Conservation (phyloP, 768 basidiomycete species). For the Lactarius sp. region DNA sequence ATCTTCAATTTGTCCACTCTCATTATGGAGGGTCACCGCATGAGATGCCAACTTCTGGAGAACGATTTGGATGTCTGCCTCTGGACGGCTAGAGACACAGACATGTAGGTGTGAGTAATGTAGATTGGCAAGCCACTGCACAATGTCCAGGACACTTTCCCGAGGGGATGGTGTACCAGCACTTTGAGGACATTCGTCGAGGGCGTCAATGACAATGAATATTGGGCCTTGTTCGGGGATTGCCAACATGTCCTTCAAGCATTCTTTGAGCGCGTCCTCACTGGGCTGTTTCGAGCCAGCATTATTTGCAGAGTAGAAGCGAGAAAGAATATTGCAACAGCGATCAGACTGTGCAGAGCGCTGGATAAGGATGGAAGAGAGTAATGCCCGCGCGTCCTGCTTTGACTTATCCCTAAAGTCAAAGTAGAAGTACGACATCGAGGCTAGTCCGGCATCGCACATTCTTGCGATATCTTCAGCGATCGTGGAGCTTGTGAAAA, state of each 20-base stretch:
- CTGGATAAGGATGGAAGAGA: neutral
- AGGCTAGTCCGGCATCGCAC: neutral
- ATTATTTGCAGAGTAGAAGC: neutral
- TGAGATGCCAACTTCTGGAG: neutral
- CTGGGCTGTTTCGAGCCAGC: neutral
- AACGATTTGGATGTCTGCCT: no score
- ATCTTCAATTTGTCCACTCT: neutral
- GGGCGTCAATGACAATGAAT: no score
- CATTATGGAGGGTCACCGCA: neutral
- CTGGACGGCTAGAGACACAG: no score
- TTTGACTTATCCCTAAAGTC: neutral
- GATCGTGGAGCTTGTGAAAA: neutral
- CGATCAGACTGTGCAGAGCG: neutral
- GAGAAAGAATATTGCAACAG: neutral
- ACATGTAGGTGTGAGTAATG: no score
- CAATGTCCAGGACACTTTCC: no score
- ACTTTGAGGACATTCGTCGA: no score
- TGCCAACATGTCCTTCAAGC: no score
- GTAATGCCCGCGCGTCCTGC: neutral
- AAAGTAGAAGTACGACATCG: neutral
- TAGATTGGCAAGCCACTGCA: no score
- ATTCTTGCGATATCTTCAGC: neutral
- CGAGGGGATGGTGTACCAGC: no score
- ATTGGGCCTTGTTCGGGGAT: no score
- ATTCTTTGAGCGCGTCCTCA: no score